phyloP scores from a whole-genome alignment of 106 monocot genomes.

The Narthecium ossifragum region DNA sequence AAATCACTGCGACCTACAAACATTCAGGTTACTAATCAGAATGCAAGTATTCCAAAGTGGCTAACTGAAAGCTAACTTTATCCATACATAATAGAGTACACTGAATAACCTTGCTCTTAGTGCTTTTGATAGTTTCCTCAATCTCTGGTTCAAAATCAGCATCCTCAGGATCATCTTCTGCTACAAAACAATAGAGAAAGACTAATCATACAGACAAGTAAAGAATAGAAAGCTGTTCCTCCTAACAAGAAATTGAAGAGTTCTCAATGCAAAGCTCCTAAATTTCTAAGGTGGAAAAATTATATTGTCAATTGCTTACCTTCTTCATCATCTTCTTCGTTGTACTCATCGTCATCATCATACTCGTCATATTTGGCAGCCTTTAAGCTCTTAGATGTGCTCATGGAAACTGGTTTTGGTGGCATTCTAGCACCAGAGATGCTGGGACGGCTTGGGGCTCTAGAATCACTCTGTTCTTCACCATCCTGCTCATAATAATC shows the following conservation, averaged over 20 bases:
- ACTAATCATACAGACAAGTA: neutral
- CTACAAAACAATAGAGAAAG: constrained; percentile 7
- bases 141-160: constrained; percentile 93
- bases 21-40: too few species aligned
- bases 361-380: constrained; percentile 41
- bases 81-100: neutral
- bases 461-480: constrained; percentile 76
- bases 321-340: constrained; percentile 62
- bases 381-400: constrained; percentile 30
- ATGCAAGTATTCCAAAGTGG: neutral
- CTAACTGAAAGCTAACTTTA: too few species aligned
- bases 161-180: constrained; percentile 99
- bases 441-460: constrained; percentile 36
- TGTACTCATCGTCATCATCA: constrained; percentile 65
- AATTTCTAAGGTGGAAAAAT: too few species aligned
- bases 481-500: constrained; percentile 98
- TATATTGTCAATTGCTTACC: too few species aligned
- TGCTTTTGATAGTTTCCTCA: constrained; percentile 38
- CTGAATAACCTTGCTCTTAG: constrained; percentile 49
- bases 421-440: constrained; percentile 47
- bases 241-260: neutral
- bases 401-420: constrained; percentile 24
- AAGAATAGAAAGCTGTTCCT: neutral
- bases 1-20: too few species aligned
- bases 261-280: neutral